A percentile compares a stretch with the other conserved stretches of the same genome.
These are phyloP conservation scores for Pichia occidentalis DNA, from an alignment of 805 yeast genomes.

Conservation along the genomic window DNA sequence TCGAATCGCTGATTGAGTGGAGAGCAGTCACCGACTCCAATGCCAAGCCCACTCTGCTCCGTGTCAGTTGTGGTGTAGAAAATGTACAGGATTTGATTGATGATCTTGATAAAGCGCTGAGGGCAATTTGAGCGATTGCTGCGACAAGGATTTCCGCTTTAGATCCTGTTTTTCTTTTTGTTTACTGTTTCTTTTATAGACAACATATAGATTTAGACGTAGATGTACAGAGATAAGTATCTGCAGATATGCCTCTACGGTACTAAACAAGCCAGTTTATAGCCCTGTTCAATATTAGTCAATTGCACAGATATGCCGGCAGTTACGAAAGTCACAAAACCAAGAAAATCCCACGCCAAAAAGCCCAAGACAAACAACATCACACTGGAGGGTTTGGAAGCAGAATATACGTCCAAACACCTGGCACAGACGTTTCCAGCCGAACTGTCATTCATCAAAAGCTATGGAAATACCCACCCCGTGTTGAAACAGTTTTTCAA, in stretches of 20 bases:
- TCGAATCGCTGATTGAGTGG: conserved; percentile 89
- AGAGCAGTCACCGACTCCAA: conserved; percentile 63
- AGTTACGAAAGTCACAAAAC: too few relatives aligned
- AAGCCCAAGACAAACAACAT: too few relatives aligned
- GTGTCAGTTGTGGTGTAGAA: conserved; percentile 81
- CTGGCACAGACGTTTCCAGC: neutral
- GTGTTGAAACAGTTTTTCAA: neutral
- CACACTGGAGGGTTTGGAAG: neutral
- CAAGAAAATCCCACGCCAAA: too few relatives aligned
- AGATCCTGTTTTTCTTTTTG: neutral
- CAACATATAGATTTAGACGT: neutral
- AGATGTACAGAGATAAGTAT: neutral
- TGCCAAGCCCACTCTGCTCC: conserved; percentile 50
- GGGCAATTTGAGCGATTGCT: too few relatives aligned
- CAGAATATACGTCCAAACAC: neutral
- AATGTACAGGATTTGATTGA: conserved; percentile 66
- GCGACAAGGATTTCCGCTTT: too few relatives aligned
- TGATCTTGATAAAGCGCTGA: conserved; percentile 61
- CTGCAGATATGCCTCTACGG: too few relatives aligned
- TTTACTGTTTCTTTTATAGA: neutral
- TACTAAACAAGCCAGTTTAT: too few relatives aligned
- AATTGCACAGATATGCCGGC: too few relatives aligned
- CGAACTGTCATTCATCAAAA: conserved; percentile 3
- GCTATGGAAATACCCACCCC: neutral
- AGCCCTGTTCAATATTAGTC: too few relatives aligned